Percentiles rank a stretch among this genome's conserved stretches.
Evolutionary conservation across 2,329 filamentous ascomycete species (phyloP).

Genomic region (Cordyceps sp.): DNA sequence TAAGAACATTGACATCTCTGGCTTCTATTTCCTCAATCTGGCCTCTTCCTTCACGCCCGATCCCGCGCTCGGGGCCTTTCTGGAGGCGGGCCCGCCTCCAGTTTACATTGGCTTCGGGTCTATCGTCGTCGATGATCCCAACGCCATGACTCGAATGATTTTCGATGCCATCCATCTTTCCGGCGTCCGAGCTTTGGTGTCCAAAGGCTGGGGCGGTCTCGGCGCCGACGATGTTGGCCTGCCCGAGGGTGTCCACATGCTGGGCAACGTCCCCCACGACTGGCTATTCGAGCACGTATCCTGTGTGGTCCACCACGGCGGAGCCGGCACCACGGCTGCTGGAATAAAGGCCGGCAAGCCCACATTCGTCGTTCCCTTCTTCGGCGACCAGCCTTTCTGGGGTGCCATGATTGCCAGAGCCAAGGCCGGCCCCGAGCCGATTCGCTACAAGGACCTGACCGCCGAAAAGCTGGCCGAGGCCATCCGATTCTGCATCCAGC

Average conservation of each 20-base stretch:
- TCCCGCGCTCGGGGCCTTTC: slow-evolving; percentile 46
- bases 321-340: slow-evolving; percentile 74
- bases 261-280: slow-evolving; percentile 76
- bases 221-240: slow-evolving; percentile 53
- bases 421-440: slow-evolving; percentile 54
- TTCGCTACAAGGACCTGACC: slow-evolving; percentile 52
- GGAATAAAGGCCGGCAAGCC: slow-evolving; percentile 69
- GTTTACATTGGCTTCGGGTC: slow-evolving; percentile 75
- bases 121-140: slow-evolving; percentile 64
- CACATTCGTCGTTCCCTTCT: slow-evolving; percentile 75
- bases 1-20: slow-evolving; percentile 52
- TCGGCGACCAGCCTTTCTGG: slow-evolving; percentile 75
- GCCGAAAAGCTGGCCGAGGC: slow-evolving; percentile 48
- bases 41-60: slow-evolving; percentile 50
- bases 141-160: slow-evolving; percentile 52
- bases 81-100: slow-evolving; percentile 52
- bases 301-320: slow-evolving; percentile 74
- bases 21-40: slow-evolving; percentile 60
- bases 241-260: slow-evolving; percentile 66
- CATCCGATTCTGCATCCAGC: slow-evolving; percentile 41
- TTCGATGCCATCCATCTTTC: slow-evolving; percentile 52
- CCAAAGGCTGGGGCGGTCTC: slow-evolving; percentile 77
- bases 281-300: slow-evolving; percentile 75
- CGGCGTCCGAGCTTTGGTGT: slow-evolving; percentile 64
- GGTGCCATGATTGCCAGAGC: slow-evolving; percentile 58